Conservation (phyloP, 2,329 filamentous ascomycete species). For the Colletotrichum euphorbiae region DNA sequence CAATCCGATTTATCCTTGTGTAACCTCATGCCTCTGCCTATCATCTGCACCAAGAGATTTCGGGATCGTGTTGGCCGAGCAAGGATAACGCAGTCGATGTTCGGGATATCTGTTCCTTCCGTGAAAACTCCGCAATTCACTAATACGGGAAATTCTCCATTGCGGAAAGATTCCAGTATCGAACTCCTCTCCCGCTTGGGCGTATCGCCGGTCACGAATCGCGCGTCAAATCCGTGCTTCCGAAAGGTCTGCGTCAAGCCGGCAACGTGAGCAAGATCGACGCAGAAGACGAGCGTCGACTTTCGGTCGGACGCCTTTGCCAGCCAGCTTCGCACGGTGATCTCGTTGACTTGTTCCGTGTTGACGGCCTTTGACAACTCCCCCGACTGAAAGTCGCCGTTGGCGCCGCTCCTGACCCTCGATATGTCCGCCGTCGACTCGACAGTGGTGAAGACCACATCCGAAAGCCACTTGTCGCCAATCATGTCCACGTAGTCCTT, state of each 20-base stretch:
- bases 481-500: slow-evolving; percentile 79
- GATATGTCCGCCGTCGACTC: slow-evolving; percentile 84
- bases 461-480: slow-evolving; percentile 88
- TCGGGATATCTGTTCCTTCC: slow-evolving; percentile 97
- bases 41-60: slow-evolving; percentile 98
- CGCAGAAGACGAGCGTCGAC: slow-evolving; percentile 94
- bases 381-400: slow-evolving; percentile 82
- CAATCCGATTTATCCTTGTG: slow-evolving; percentile 86
- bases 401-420: slow-evolving; percentile 69
- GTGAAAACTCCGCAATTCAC: slow-evolving; percentile 97
- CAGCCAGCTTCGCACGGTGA: slow-evolving; percentile 88
- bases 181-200: slow-evolving; percentile 74
- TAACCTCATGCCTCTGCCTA: slow-evolving; percentile 90
- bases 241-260: slow-evolving; percentile 82
- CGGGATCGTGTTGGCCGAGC: slow-evolving; percentile 89
- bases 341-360: slow-evolving; percentile 81
- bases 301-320: slow-evolving; percentile 78
- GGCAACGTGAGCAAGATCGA: slow-evolving; percentile 85
- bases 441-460: slow-evolving; percentile 95
- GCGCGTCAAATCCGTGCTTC: slow-evolving; percentile 81
- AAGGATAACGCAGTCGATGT: slow-evolving; percentile 92
- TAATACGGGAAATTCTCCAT: slow-evolving; percentile 83
- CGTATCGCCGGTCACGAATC: slow-evolving; percentile 88
- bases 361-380: slow-evolving; percentile 89
- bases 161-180: slow-evolving; percentile 80